Percentiles rank a stretch among this genome's conserved stretches.
Conservation (phyloP, 768 basidiomycete genomes). For the Asterophora lycoperdoides region DNA sequence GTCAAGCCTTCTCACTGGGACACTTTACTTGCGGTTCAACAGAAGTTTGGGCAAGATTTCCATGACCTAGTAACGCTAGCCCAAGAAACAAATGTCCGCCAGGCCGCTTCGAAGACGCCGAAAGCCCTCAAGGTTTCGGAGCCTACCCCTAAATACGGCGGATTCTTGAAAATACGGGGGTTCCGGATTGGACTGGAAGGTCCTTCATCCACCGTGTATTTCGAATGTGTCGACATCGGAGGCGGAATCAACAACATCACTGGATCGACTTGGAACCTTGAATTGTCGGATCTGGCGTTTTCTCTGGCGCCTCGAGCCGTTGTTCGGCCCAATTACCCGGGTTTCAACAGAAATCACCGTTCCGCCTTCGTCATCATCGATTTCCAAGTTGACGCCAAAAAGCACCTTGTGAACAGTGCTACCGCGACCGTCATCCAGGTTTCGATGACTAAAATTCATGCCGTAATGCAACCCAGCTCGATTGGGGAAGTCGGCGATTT, state of each 20-base stretch:
- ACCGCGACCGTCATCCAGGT: conserved; percentile 42
- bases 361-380: conserved; percentile 87
- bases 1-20: conserved; percentile 84
- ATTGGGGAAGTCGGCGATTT: conserved; percentile 89
- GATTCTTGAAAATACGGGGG: conserved; percentile 66
- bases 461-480: conserved; percentile 92
- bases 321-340: conserved; percentile 28
- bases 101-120: conserved; percentile 16
- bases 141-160: conserved; percentile 36
- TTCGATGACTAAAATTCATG: conserved; percentile 73
- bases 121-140: conserved; percentile 12
- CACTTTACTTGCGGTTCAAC: conserved; percentile 75
- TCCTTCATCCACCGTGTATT: conserved; percentile 61
- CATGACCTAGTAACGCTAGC: conserved; percentile 71
- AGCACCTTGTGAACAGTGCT: conserved; percentile 19
- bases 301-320: conserved; percentile 67
- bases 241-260: conserved; percentile 51
- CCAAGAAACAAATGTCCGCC: conserved; percentile 47
- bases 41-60: conserved; percentile 88
- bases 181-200: conserved; percentile 80
- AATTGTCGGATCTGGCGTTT: conserved; percentile 72
- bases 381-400: conserved; percentile 42
- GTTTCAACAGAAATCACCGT: conserved; percentile 55
- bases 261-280: conserved; percentile 60
- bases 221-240: conserved; percentile 73